Base-by-base conservation (phyloP, 2,329 filamentous ascomycete genomes). In the Neonectria ditissima region DNA sequence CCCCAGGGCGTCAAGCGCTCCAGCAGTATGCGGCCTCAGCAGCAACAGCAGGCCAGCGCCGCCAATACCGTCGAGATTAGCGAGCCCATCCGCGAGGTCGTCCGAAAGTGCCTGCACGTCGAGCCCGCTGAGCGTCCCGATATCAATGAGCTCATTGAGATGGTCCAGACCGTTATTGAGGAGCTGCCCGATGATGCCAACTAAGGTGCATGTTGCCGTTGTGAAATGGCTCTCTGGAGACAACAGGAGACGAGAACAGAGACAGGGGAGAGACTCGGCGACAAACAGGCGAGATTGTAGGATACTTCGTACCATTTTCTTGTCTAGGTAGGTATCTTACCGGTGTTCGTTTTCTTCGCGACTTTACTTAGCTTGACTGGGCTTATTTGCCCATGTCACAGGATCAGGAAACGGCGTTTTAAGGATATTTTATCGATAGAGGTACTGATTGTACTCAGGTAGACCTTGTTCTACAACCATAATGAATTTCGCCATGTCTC, bases 51-150 rank as follows among this genome's bases (percentile, higher is more conserved):
- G 73, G 47, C 47, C n/a, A 76, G 61, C 63, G 74, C 62, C 2
- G 75, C 69, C 5, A 70, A 76, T 8, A 72, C 78, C 5, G 80
- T 82, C 13, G 83, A 86, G 11, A 94, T 97, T 62, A 94, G 92
- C 69, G 92, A 95, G 55, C 85, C 88, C 2, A 93, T 97, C 48
- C 91, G 95, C 77, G 91, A 97, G 63, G 87, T 99, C 13, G 95
- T 99, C 57, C 86, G 94, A 76, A 90, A 87, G 75, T 99, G 96
- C 80, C 82, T 99, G 75, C 87, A 84, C 71, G 92, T 98, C 28
- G 96, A 99, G 81, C 92, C 95, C 0, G 87, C 86, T 3, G 95
- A 98, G 77, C 84, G 96, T 68, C 96, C 96, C 16, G 92, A 97
- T 79, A 91, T 97, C 63, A 89, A 93, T 72, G 90, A 96, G 79